Evolutionary conservation across 2,329 filamentous ascomycete species (phyloP).

Genomic region (Berkeleyomyces rouxiae): DNA sequence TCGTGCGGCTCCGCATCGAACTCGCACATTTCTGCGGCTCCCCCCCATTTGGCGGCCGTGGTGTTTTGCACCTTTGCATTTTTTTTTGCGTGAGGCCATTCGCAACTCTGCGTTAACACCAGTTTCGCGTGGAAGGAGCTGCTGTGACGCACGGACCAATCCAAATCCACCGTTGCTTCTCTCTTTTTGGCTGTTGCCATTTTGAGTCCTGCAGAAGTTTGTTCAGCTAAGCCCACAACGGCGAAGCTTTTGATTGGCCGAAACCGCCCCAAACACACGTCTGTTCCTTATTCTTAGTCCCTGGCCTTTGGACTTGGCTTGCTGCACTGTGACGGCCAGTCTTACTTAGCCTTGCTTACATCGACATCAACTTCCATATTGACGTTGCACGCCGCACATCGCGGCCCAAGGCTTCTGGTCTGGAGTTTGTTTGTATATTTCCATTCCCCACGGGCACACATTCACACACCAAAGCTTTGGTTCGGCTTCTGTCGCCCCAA

Average conservation of each 20-base stretch:
- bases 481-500: not conserved
- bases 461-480: not conserved
- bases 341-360: too few relatives aligned
- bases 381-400: too few relatives aligned
- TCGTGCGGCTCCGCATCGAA: not conserved
- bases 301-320: not conserved
- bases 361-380: too few relatives aligned
- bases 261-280: not conserved
- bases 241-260: conserved; percentile 9
- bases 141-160: conserved; percentile 13
- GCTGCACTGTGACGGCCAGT: not conserved
- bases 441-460: too few relatives aligned
- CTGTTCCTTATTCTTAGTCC: not conserved
- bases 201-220: conserved; percentile 12
- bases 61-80: not conserved
- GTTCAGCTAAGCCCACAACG: conserved; percentile 7
- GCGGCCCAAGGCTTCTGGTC: too few relatives aligned
- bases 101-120: conserved; percentile 1
- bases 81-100: conserved; percentile 9
- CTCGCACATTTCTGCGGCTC: not conserved
- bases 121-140: conserved; percentile 12
- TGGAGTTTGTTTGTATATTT: too few relatives aligned
- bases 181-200: conserved; percentile 10
- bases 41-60: not conserved
- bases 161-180: conserved; percentile 4